Conservation (phyloP, 2,329 filamentous ascomycete species). For the Exserohilum rostratum region DNA sequence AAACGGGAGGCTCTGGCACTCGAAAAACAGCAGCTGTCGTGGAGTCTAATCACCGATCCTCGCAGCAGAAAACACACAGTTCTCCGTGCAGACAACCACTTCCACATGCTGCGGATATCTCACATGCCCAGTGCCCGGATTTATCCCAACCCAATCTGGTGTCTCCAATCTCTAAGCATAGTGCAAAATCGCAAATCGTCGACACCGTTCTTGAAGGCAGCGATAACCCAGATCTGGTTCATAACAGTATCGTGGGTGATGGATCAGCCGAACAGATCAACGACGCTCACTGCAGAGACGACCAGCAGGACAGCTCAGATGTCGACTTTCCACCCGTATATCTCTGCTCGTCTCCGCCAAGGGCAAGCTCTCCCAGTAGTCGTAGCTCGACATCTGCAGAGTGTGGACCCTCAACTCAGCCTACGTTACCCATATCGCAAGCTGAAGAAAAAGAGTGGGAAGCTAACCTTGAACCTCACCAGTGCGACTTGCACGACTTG, state of each 20-base stretch:
- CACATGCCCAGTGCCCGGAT: neutral
- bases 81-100: too few species aligned
- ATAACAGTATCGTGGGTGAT: too few species aligned
- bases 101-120: neutral
- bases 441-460: constrained; percentile 49
- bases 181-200: too few species aligned
- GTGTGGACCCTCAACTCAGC: constrained; percentile 21
- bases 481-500: constrained; percentile 47
- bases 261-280: too few species aligned
- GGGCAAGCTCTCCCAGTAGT: constrained; percentile 27
- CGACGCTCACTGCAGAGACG: constrained; percentile 3
- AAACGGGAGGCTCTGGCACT: neutral
- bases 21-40: neutral
- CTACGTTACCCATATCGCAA: constrained; percentile 26
- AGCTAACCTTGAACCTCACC: constrained; percentile 46
- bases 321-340: constrained; percentile 10
- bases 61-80: neutral
- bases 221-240: neutral
- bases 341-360: constrained; percentile 34
- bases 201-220: too few species aligned
- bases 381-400: constrained; percentile 38
- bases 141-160: too few species aligned
- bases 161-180: too few species aligned
- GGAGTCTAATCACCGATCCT: neutral
- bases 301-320: neutral